Percentiles rank a stretch among this genome's conserved stretches.
phyloP scores from a whole-genome alignment of 768 basidiomycete species.

The Infundibulicybe gibba region DNA sequence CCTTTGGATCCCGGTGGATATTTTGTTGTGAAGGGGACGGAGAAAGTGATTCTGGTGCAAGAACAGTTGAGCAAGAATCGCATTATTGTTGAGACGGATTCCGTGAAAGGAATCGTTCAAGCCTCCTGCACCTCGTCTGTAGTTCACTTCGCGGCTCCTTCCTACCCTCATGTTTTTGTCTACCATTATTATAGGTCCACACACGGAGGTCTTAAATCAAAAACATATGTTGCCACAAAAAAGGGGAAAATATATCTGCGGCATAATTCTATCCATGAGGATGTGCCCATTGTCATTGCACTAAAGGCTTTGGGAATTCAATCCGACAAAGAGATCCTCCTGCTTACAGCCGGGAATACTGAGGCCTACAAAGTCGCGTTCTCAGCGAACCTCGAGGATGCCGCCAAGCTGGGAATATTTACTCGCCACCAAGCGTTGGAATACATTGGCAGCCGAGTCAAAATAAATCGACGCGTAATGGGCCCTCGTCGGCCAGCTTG shows the following conservation, averaged over 20 bases:
- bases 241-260: slow-evolving; percentile 93
- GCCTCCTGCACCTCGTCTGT: slow-evolving; percentile 95
- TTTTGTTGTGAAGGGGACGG: slow-evolving; percentile 98
- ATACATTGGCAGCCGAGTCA: slow-evolving; percentile 91
- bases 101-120: slow-evolving; percentile 84
- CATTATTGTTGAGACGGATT: slow-evolving; percentile 96
- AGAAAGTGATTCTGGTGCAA: slow-evolving; percentile 98
- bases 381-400: slow-evolving; percentile 90
- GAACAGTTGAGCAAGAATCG: slow-evolving; percentile 99
- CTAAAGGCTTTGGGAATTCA: slow-evolving; percentile 96
- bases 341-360: slow-evolving; percentile 88
- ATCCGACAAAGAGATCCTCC: slow-evolving; percentile 95
- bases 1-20: slow-evolving; percentile 99
- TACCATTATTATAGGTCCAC: slow-evolving; percentile 51
- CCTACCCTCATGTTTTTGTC: not conserved
- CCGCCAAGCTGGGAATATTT: slow-evolving; percentile 86
- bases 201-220: slow-evolving; percentile 87
- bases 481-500: slow-evolving; percentile 82
- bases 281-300: slow-evolving; percentile 93
- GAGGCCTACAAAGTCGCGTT: slow-evolving; percentile 87
- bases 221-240: slow-evolving; percentile 96
- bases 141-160: not conserved
- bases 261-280: slow-evolving; percentile 97
- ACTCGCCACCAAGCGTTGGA: slow-evolving; percentile 93
- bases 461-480: slow-evolving; percentile 76